Evolutionary conservation across 768 basidiomycete genomes (phyloP).

Genomic region (Trametes cubensis): DNA sequence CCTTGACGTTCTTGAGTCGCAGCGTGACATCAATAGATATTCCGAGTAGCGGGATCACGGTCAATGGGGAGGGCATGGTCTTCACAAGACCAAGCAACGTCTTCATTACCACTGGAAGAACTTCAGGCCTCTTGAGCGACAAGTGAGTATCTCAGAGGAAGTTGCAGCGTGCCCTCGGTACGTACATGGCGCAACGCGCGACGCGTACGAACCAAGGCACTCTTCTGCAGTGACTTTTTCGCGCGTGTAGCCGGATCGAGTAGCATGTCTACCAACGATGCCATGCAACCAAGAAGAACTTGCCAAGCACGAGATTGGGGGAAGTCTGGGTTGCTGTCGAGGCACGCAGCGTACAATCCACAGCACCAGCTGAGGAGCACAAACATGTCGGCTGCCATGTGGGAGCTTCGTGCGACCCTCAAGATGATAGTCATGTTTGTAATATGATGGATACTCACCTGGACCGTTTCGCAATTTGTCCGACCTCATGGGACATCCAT

Average conservation of each 20-base stretch:
- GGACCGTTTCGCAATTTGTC: slow-evolving; percentile 55
- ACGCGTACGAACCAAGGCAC: slow-evolving; percentile 61
- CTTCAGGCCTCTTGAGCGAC: slow-evolving; percentile 39
- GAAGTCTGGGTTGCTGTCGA: slow-evolving; percentile 49
- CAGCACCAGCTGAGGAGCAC: slow-evolving; percentile 75
- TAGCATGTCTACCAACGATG: slow-evolving; percentile 60
- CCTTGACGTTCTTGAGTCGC: slow-evolving; percentile 60
- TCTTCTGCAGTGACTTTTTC: slow-evolving; percentile 62
- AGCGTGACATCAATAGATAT: slow-evolving; percentile 71
- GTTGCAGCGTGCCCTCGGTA: slow-evolving; percentile 3
- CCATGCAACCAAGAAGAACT: slow-evolving; percentile 56
- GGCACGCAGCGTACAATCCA: slow-evolving; percentile 57
- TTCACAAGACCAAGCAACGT: slow-evolving; percentile 57
- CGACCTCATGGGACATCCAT: slow-evolving; percentile 74
- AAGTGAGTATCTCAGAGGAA: background rate
- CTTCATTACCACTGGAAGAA: slow-evolving; percentile 52
- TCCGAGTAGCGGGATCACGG: slow-evolving; percentile 59
- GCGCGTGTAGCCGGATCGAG: slow-evolving; percentile 53
- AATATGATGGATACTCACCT: slow-evolving; percentile 49
- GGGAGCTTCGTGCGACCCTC: slow-evolving; percentile 17
- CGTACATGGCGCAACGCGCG: slow-evolving; percentile 69
- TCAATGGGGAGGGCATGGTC: slow-evolving; percentile 45
- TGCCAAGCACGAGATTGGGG: slow-evolving; percentile 51
- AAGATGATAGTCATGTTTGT: background rate
- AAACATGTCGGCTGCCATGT: slow-evolving; percentile 63